Percentiles rank a stretch among this genome's conserved stretches.
Conservation (phyloP, 2,329 filamentous ascomycete species). For the Ascochyta fabae region DNA sequence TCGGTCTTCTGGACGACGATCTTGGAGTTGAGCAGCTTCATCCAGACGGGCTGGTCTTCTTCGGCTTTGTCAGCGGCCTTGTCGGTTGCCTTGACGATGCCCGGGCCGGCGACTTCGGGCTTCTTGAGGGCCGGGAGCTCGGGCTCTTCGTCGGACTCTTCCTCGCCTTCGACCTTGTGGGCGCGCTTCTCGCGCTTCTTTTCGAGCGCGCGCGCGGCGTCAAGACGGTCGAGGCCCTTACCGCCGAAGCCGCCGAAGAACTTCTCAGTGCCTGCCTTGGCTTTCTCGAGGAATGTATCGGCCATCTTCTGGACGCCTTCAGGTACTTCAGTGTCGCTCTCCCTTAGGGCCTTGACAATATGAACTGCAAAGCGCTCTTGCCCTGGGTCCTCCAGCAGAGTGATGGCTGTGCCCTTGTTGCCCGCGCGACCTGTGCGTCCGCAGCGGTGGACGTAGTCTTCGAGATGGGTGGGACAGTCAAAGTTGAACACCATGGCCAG, state of each 20-base stretch:
- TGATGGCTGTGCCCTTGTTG: conserved; percentile 92
- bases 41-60: conserved; percentile 37
- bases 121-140: conserved; percentile 65
- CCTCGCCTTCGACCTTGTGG: conserved; percentile 87
- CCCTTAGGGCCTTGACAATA: conserved; percentile 88
- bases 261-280: conserved; percentile 91
- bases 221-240: conserved; percentile 89
- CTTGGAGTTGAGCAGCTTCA: conserved; percentile 64
- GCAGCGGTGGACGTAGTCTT: conserved; percentile 95
- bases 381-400: conserved; percentile 88
- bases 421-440: conserved; percentile 94
- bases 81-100: conserved; percentile 41
- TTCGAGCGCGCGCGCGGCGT: conserved; percentile 87
- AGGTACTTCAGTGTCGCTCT: conserved; percentile 85
- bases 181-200: conserved; percentile 76
- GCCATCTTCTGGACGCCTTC: conserved; percentile 68
- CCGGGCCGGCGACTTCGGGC: conserved; percentile 52
- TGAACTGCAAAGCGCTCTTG: conserved; percentile 91
- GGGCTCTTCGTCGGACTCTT: conserved; percentile 80
- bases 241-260: conserved; percentile 87
- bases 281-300: conserved; percentile 80
- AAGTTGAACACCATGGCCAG: conserved; percentile 96
- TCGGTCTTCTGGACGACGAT: conserved; percentile 77
- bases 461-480: conserved; percentile 89
- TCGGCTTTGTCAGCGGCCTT: conserved; percentile 20